Evolutionary conservation across 2,329 filamentous ascomycete genomes (phyloP).

Genomic region (Paraphoma sp.): DNA sequence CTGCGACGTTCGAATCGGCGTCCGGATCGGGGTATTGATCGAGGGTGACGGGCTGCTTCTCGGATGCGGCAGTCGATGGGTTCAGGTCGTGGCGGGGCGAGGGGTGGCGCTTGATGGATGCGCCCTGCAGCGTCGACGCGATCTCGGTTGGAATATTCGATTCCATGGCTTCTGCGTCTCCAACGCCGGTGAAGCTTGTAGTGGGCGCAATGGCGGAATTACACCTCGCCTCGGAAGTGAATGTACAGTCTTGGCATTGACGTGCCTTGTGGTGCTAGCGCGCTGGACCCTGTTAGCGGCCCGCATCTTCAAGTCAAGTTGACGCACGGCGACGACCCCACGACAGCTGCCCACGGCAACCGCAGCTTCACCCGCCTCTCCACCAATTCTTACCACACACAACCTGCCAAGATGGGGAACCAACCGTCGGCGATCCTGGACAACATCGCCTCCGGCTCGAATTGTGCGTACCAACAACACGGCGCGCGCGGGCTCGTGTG

Average conservation of each 20-base stretch:
- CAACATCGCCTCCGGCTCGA: constrained; percentile 94
- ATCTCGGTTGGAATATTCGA: constrained; percentile 69
- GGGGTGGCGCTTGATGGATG: constrained; percentile 75
- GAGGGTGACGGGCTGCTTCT: constrained; percentile 65
- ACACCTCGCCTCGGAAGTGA: constrained; percentile 11
- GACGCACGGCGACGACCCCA: constrained; percentile 20
- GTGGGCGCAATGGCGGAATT: constrained; percentile 5
- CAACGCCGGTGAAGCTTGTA: background rate
- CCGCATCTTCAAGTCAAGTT: constrained; percentile 23
- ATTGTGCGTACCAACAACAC: constrained; percentile 69
- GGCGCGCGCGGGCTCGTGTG: constrained; percentile 22
- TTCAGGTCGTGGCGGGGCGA: constrained; percentile 78
- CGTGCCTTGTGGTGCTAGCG: constrained; percentile 22
- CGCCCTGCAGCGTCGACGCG: constrained; percentile 81
- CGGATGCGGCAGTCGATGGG: constrained; percentile 76
- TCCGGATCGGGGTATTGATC: constrained; percentile 45
- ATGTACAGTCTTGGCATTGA: constrained; percentile 32
- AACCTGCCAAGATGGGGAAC: constrained; percentile 56
- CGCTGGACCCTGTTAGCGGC: constrained; percentile 18
- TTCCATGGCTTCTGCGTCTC: constrained; percentile 54
- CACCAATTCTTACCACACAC: constrained; percentile 14
- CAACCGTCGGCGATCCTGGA: constrained; percentile 77
- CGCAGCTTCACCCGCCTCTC: constrained; percentile 18
- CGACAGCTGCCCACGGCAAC: constrained; percentile 25
- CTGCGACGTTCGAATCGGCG: constrained; percentile 59